A percentile compares a stretch with the other conserved stretches of the same genome.
phyloP scores from a whole-genome alignment of 2,329 filamentous ascomycete species.

The Coniochaeta sp. region DNA sequence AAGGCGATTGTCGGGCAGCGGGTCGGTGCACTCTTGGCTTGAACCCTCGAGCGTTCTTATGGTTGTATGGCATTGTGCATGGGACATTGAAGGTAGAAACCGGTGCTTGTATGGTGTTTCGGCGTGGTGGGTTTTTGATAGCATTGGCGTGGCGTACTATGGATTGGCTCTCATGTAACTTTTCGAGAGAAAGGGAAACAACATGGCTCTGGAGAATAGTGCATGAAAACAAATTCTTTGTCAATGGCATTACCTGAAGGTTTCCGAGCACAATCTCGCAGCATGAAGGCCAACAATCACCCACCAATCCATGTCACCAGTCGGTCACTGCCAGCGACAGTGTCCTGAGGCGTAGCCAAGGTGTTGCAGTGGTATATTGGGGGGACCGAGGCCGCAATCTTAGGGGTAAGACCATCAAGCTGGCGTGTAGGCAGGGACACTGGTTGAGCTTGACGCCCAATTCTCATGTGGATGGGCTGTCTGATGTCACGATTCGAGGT shows the following conservation, averaged over 20 bases:
- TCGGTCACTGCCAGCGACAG: not conserved
- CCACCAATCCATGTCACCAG: not conserved
- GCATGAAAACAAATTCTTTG: not conserved
- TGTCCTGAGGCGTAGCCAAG: not conserved
- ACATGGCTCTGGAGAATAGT: not conserved
- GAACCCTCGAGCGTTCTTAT: not conserved
- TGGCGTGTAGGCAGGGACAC: too few species aligned
- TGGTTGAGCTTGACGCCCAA: too few species aligned
- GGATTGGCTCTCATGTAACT: not conserved
- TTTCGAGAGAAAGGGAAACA: not conserved
- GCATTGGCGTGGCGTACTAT: constrained; percentile 26
- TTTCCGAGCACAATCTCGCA: too few species aligned
- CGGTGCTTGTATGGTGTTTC: not conserved
- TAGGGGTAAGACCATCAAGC: too few species aligned
- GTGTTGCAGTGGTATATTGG: too few species aligned
- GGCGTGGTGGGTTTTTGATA: constrained; percentile 22
- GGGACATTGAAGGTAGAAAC: not conserved
- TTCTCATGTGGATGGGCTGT: too few species aligned
- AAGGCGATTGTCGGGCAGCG: constrained; percentile 24
- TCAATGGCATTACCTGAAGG: too few species aligned
- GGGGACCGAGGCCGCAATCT: not conserved
- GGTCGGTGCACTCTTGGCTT: constrained; percentile 16
- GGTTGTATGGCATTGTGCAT: not conserved
- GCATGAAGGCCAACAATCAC: not conserved
- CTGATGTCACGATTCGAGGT: too few species aligned